Percentiles rank a stretch among this genome's conserved stretches.
Conservation (phyloP, 164 flowering plant species). For the Umbellularia californica region DNA sequence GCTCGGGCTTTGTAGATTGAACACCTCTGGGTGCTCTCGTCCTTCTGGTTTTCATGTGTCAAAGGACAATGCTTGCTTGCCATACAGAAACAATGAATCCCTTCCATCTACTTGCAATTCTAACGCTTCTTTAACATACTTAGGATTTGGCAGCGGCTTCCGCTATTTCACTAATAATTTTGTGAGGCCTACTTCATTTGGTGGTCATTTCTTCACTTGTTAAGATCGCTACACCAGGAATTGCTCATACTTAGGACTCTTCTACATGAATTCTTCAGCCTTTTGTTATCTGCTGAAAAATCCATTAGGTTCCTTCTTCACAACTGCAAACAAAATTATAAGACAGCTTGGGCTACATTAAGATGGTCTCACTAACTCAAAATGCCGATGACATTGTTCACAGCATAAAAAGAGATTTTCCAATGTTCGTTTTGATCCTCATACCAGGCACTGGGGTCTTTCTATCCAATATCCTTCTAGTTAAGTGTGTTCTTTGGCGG, state of each 20-base stretch:
- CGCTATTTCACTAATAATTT: constrained; percentile 52
- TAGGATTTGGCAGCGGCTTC: constrained; percentile 36
- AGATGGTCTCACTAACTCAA: constrained; percentile 18
- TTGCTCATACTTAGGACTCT: constrained; percentile 75
- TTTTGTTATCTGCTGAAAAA: constrained; percentile 51
- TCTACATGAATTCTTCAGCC: constrained; percentile 53
- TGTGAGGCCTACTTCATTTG: constrained; percentile 25
- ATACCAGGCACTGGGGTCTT: constrained; percentile 49
- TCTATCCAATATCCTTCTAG: constrained; percentile 25
- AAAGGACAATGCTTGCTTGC: constrained; percentile 36
- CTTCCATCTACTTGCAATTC: constrained; percentile 41
- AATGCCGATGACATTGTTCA: not conserved
- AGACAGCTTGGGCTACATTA: constrained; percentile 49
- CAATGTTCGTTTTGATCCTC: constrained; percentile 48
- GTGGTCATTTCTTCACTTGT: constrained; percentile 39
- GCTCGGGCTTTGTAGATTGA: constrained; percentile 43
- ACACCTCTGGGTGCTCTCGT: constrained; percentile 52
- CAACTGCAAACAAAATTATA: constrained; percentile 1
- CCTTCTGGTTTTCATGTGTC: constrained; percentile 36
- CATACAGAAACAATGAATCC: constrained; percentile 26
- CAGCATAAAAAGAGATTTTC: constrained; percentile 21
- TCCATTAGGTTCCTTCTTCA: constrained; percentile 56
- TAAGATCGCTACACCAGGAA: constrained; percentile 48
- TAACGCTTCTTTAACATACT: constrained; percentile 26
- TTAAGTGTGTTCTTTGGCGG: constrained; percentile 37